Base-by-base conservation (phyloP, 805 yeast genomes). In the Debaryomyces maramus region DNA sequence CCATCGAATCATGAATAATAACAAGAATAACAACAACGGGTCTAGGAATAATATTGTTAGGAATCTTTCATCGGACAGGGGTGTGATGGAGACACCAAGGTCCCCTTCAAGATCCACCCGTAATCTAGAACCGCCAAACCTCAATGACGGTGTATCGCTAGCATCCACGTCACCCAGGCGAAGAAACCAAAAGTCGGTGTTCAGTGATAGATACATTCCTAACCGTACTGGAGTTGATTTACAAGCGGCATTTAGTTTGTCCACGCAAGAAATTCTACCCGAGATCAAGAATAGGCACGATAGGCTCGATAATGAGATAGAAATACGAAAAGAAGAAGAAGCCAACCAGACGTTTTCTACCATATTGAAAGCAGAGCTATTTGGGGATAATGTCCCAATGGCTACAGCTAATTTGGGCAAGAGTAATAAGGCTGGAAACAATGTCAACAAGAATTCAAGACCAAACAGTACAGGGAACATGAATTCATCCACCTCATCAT, bases 191-290 rank as follows among this genome's bases (percentile, higher is more conserved):
- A 60, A 65, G 36, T 61, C 77, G 3, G 69, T 78, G 0, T 86
- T 85, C 62, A 81, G 86, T 46, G 99, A 90, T 61, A 69, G 98
- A 40, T 88, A 81, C 60, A 87, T 93, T 19, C 99, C 99, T 4
- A 81, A 78, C 44, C 66, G 99, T 35, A 81, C 87, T 1, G 96
- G 96, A 0, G 77, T 88, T 18, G 95, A 88, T 53, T 67, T 91
- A 11, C 93, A 88, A 53, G 88, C 97, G 0, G 96, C 96, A 6
- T 84, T 81, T 58, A 76, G 81, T 43, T 63, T 81, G 36, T 73
- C 72, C 17, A 63, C 65, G 37, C 76, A 70, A 41, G 76, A 68
- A 13, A 55, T 75, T 58, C 14, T 63, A 13, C 71, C 72, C 2
- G 65, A 65, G 32, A 48, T 63, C 24, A 45, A 66, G 24, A 51